Base-by-base conservation (phyloP, 2,329 filamentous ascomycete species). In the Fusarium xylarioides region DNA sequence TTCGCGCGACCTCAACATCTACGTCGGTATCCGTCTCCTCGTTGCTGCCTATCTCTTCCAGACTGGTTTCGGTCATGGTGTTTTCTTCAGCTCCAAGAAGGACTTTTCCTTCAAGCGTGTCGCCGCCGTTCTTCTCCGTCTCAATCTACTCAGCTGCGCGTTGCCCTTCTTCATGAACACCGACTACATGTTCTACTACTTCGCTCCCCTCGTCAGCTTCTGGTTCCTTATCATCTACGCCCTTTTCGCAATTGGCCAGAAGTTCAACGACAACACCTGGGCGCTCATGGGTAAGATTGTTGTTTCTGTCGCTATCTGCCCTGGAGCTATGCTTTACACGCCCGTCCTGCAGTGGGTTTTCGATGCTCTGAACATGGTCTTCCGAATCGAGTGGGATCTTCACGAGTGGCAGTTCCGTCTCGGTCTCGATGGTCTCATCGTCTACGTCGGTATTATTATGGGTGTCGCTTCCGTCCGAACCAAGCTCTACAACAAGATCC, bases 21-120 rank as follows among this genome's bases (percentile, higher is more conserved):
- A 90, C 79, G 83, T 89, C 71, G 78, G 88, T 49, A 80, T 89
- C 18, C 86, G 88, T 38, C 78, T 91, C 4, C 79, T 87, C n/a
- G 83, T 90, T n/a, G 85, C 88, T 1, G 84, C 85, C 3, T 92
- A 91, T 77, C 83, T 92, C 38, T 91, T 92, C 78, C 82, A 91
- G 66, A 89, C 87, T 19, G 87, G 86, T 15, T 91, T 88, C 70
- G 89, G 89, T 3, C 90, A 92, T 75, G 85, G 90, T 1, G 80
- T 85, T 8, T 91, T 88, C 78, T 88, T 91, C 65, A 79, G 91
- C 35, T 82, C 81, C 53, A 89, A 84, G 57, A 82, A 82, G 35
- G 89, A 92, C 76, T 91, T 86, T 73, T 90, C 89, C 1, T 75
- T 88, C 34, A 81, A 82, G 47, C 85, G 89, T 23, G 81, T 88